Base-by-base conservation (phyloP, 805 yeast species). In the Metschnikowia similis region DNA sequence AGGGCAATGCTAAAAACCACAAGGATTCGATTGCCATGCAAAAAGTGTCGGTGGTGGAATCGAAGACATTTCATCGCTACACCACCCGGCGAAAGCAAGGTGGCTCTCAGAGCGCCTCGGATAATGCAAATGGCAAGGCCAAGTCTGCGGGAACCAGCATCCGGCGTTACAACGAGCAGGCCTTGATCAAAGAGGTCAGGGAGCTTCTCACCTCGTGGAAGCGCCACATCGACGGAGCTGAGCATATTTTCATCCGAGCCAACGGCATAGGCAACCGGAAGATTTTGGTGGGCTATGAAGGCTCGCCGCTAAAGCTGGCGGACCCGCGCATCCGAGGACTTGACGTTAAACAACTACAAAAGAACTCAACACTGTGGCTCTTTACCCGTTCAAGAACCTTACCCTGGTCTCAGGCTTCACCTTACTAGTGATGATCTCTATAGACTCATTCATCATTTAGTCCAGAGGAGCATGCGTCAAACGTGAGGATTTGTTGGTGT, bases 81-180 rank as follows among this genome's bases (percentile, higher is more conserved):
- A 94, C 99, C 2, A 90, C 97, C 1, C 83, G 99, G 72, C 79
- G 97, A 56, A 94, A 94, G 63, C 99, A 94, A 67, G 99, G 99
- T 74, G 99, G 99, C 1, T 80, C 97, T 0, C 99, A 94, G 65
- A 81, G 91, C 56, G 91, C 97, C 1, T 85, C 81, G 67, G 99
- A 94, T 67, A 89, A 85, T 61, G 87, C 96, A 0, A 81, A 86
- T 56, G 98, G 99, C 4, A 92, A 91, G 64, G 98, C 98, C 7
- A 89, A 89, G 54, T 89, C 97, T 27, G 99, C 97, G 0, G 99
- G 99, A 46, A 86, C 97, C 1, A 82, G 83, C 48, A 75, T 94
- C 41, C 83, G 99, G 71, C 77, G 99, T 53, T 84, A 89, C 59
- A 92, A 91, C 60, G 99, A 94, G 67, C 85, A 83, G 49, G 92